Conservation (phyloP, 2,329 filamentous ascomycete genomes). For the Ophiocordyceps camponoti-leonardi region DNA sequence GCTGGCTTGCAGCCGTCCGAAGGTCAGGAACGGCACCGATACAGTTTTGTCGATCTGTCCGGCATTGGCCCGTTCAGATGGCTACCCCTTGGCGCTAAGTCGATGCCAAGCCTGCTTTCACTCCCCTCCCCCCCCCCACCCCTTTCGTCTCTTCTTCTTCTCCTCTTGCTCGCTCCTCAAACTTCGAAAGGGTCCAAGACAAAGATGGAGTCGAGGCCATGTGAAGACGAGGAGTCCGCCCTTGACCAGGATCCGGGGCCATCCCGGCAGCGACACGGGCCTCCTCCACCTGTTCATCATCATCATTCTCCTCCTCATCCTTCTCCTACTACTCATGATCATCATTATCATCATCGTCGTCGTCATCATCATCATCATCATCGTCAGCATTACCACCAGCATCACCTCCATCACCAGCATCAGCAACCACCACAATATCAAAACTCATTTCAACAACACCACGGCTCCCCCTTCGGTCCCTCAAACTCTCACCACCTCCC, state of each 20-base stretch:
- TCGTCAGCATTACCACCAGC: not conserved
- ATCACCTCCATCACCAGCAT: not conserved
- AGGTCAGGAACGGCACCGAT: constrained; percentile 1
- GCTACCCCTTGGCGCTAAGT: constrained; percentile 3
- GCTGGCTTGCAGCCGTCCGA: not conserved
- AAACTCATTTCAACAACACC: no score
- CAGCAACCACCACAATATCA: no score
- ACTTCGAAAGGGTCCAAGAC: not conserved
- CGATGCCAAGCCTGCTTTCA: constrained; percentile 1
- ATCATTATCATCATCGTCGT: not conserved
- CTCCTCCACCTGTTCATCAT: not conserved
- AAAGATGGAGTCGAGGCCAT: constrained; percentile 5
- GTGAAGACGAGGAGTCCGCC: not conserved
- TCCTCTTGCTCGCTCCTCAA: constrained; percentile 5
- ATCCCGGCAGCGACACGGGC: not conserved
- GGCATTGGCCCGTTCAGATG: constrained; percentile 5
- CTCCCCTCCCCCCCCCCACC: no score
- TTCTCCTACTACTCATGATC: not conserved
- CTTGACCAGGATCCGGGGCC: not conserved
- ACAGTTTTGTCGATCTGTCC: constrained; percentile 1
- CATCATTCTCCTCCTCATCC: not conserved
- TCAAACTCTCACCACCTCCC: no score
- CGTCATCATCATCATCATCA: not conserved
- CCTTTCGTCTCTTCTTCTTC: constrained; percentile 3
- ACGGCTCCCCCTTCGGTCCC: no score